Evolutionary conservation across 495 filamentous ascomycete species (phyloP).

Genomic region (Aeminium ludgeri): DNA sequence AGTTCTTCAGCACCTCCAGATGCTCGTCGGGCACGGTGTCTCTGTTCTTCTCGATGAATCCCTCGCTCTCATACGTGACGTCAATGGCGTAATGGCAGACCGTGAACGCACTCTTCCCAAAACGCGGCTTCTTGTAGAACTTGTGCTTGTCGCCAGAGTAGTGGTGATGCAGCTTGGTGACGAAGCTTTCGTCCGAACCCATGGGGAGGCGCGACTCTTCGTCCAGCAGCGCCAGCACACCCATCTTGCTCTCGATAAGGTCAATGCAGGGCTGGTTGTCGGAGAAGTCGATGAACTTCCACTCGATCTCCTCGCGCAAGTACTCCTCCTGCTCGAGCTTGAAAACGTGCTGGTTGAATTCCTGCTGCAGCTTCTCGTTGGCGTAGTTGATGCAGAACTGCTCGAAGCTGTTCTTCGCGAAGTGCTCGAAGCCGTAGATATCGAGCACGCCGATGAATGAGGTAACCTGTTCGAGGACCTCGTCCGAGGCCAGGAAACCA

Average conservation of each 20-base stretch:
- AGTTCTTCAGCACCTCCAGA: slow-evolving; percentile 73
- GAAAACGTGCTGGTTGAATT: slow-evolving; percentile 99
- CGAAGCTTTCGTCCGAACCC: slow-evolving; percentile 94
- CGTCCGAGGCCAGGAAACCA: slow-evolving; percentile 69
- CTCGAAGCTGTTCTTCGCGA: slow-evolving; percentile 98
- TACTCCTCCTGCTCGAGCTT: slow-evolving; percentile 99
- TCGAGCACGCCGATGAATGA: slow-evolving; percentile 99
- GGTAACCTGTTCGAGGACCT: slow-evolving; percentile 59
- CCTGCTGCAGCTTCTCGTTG: slow-evolving; percentile 97
- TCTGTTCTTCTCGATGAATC: slow-evolving; percentile 98
- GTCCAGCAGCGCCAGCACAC: slow-evolving; percentile 79
- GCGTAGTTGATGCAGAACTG: slow-evolving; percentile 99
- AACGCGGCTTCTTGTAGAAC: slow-evolving; percentile 95
- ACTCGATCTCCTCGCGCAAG: slow-evolving; percentile 89
- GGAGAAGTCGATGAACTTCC: slow-evolving; percentile 99
- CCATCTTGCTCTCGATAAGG: slow-evolving; percentile 90
- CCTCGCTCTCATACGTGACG: slow-evolving; percentile 98
- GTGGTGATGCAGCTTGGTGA: slow-evolving; percentile 92
- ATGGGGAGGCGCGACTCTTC: slow-evolving; percentile 94
- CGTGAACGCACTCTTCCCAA: slow-evolving; percentile 94
- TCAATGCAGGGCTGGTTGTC: slow-evolving; percentile 99
- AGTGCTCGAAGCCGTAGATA: slow-evolving; percentile 99
- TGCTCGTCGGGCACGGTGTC: slow-evolving; percentile 98
- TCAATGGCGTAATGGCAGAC: slow-evolving; percentile 98
- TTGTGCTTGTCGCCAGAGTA: slow-evolving; percentile 83